Percentiles rank a stretch among this genome's conserved stretches.
Evolutionary conservation across 257 asterid genomes (phyloP).

Genomic region (Solanum piurae): DNA sequence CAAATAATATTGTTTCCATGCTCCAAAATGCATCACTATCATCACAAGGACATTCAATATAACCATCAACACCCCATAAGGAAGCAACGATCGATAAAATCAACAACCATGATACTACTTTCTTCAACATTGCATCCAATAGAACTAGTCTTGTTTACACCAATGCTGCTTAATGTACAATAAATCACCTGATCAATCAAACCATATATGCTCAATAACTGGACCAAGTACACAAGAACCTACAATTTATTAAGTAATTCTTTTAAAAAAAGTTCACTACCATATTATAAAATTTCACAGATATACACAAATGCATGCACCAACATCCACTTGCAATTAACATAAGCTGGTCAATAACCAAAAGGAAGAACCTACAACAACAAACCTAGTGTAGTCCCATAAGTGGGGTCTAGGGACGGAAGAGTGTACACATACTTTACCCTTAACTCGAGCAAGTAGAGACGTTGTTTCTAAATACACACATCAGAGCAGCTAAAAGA

Average conservation of each 20-base stretch:
- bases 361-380: background rate
- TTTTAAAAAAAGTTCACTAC: background rate
- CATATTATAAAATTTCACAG: background rate
- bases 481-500: background rate
- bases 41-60: constrained; percentile 59
- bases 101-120: constrained; percentile 34
- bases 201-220: constrained; percentile 3
- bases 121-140: constrained; percentile 53
- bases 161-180: constrained; percentile 10
- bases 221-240: background rate
- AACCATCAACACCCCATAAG: constrained; percentile 33
- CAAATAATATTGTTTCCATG: constrained; percentile 45
- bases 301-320: background rate
- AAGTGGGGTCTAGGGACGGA: background rate
- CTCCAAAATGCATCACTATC: constrained; percentile 72
- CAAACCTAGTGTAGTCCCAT: background rate
- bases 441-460: background rate
- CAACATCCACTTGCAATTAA: background rate
- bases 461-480: background rate
- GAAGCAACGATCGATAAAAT: constrained; percentile 24
- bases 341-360: background rate
- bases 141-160: constrained; percentile 1
- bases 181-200: constrained; percentile 1
- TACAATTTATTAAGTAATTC: background rate
- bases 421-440: background rate